phyloP scores from a whole-genome alignment of 371 early-diverging fungal species.

The Phascolomyces articulosus region DNA sequence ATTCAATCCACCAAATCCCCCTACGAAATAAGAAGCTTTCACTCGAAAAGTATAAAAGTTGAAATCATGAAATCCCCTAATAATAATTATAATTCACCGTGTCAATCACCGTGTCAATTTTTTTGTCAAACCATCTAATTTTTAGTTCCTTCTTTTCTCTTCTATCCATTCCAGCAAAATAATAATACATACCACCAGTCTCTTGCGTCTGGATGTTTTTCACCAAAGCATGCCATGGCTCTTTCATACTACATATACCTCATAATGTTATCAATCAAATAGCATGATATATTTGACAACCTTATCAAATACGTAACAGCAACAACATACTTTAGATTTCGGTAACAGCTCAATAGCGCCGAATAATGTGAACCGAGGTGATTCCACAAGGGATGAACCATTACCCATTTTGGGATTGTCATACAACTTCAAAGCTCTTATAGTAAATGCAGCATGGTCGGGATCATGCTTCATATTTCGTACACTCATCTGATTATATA shows the following conservation, averaged over 20 bases:
- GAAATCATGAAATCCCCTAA: constrained; percentile 54
- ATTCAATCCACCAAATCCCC: constrained; percentile 58
- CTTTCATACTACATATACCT: constrained; percentile 19
- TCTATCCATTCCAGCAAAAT: background rate
- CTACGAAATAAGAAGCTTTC: constrained; percentile 53
- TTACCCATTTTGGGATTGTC: constrained; percentile 27
- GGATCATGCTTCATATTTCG: constrained; percentile 35
- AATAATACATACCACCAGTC: constrained; percentile 23
- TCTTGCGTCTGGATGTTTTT: constrained; percentile 52
- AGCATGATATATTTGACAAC: too few species aligned
- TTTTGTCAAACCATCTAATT: too few species aligned
- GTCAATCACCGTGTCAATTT: too few species aligned
- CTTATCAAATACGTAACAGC: too few species aligned
- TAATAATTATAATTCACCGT: background rate
- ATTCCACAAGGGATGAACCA: constrained; percentile 39
- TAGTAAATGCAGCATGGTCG: constrained; percentile 29
- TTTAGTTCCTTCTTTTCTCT: too few species aligned
- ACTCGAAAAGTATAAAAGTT: constrained; percentile 54
- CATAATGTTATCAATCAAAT: background rate
- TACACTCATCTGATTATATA: constrained; percentile 34
- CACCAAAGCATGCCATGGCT: constrained; percentile 35
- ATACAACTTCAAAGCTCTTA: constrained; percentile 37
- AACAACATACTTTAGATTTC: constrained; percentile 5
- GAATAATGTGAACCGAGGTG: constrained; percentile 54
- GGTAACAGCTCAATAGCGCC: constrained; percentile 30